Evolutionary conservation across 2,329 filamentous ascomycete genomes (phyloP), one percentile per base, ranked within the genome.

Genomic region (Cladosporium halotolerans): DNA sequence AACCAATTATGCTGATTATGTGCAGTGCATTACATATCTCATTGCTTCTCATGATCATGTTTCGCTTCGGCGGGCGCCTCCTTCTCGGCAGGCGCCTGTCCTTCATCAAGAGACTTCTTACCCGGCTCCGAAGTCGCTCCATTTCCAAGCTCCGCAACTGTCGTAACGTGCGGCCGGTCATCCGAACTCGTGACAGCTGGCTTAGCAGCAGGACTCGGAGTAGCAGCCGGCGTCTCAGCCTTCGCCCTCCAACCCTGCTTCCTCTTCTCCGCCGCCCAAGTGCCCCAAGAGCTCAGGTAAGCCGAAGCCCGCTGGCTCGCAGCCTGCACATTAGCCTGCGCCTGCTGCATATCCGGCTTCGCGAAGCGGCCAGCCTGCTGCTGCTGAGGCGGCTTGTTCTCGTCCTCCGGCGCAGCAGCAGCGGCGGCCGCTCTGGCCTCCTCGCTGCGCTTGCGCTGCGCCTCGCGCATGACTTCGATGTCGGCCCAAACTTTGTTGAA

Each of bases 401-500:
- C 59, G 58, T 9, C 49, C 49, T 43, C 41, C 16, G 57, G 44
- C 9, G 50, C 49, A n/a, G 48, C 54, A 11, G 52, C 51, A 6
- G 64, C 61, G 14, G 62, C 61, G 13, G 70, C 69, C 66, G 66
- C 71, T 58, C 74, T 73, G 45, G 73, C 70, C 63, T 86, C 79
- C 55, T 86, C 82, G 4, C 78, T 73, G 47, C 77, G 76, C 62
- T 81, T 83, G 53, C 82, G 76, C 68, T 91, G 87, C 13, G 82
- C 80, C 71, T 91, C 88, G 11, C 88, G 79, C 72, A 89, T 80
- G 2, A 82, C 74, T 69, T 97, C 92, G 72, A 97, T 88, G 62
- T 97, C 92, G 0, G 89, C 82, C 77, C 95, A 97, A 28, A 97
- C 77, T 64, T 83, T 90, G 68, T 87, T 95, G 70, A 96, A 89